Percentiles rank a stretch among this genome's conserved stretches.
Conservation (phyloP, 306 rosid genomes). For the Sicyos baderoa region DNA sequence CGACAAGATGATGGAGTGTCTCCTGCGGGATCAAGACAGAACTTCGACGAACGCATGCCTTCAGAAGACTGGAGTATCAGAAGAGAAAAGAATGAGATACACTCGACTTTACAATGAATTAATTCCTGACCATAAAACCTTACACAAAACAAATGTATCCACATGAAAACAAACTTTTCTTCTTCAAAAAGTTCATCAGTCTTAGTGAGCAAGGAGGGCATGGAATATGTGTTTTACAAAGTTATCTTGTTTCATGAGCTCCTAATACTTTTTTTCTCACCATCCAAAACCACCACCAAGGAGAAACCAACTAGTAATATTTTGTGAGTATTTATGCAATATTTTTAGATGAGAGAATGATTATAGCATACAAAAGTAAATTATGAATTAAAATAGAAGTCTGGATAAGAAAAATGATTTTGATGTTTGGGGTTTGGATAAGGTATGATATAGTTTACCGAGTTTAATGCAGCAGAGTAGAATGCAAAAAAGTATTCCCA, state of each 20-base stretch:
- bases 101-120: neutral
- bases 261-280: neutral
- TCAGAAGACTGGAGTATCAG: conserved; percentile 54
- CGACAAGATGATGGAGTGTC: conserved; percentile 99
- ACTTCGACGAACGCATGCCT: conserved; percentile 90
- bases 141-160: neutral
- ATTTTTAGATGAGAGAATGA: neutral
- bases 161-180: neutral
- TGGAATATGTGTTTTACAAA: neutral
- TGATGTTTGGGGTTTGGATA: neutral
- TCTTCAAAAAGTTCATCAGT: neutral
- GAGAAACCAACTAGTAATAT: neutral
- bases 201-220: neutral
- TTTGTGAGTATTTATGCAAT: neutral
- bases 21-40: conserved; percentile 93
- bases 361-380: neutral
- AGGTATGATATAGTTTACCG: neutral
- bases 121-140: conserved; percentile 2
- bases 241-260: neutral
- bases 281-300: conserved; percentile 4
- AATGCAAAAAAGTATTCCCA: neutral
- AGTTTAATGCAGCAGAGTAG: neutral
- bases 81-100: conserved; percentile 17
- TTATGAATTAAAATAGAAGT: neutral
- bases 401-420: neutral